Evolutionary conservation across 2,329 filamentous ascomycete species (phyloP).

Genomic region (Fonsecaea multimorphosa): DNA sequence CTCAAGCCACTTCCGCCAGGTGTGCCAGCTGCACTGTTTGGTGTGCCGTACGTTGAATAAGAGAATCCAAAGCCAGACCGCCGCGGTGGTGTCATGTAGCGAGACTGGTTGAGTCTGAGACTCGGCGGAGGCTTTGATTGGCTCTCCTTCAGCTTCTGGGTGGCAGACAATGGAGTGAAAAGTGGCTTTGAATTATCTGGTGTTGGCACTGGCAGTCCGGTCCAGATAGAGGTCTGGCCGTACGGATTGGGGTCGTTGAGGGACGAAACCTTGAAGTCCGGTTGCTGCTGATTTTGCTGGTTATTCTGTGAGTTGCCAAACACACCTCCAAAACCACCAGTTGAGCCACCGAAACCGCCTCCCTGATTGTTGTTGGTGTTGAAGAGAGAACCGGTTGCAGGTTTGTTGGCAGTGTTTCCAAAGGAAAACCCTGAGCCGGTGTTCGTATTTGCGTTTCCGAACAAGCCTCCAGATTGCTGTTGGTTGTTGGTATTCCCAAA

Average conservation of each 20-base stretch:
- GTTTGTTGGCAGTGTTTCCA: slow-evolving; percentile 48
- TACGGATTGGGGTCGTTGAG: slow-evolving; percentile 86
- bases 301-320: slow-evolving; percentile 62
- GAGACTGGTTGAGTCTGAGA: slow-evolving; percentile 67
- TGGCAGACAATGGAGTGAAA: slow-evolving; percentile 82
- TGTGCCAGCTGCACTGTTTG: slow-evolving; percentile 72
- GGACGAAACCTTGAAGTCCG: slow-evolving; percentile 73
- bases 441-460: slow-evolving; percentile 37
- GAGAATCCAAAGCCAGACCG: slow-evolving; percentile 84
- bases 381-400: slow-evolving; percentile 64
- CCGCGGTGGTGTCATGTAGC: slow-evolving; percentile 83
- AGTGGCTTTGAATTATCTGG: slow-evolving; percentile 80
- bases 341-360: slow-evolving; percentile 50
- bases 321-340: slow-evolving; percentile 50
- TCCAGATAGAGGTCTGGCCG: slow-evolving; percentile 85
- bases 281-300: slow-evolving; percentile 59
- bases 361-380: slow-evolving; percentile 50
- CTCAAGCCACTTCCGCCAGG: slow-evolving; percentile 59
- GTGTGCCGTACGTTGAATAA: slow-evolving; percentile 89
- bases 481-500: slow-evolving; percentile 48
- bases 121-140: slow-evolving; percentile 51
- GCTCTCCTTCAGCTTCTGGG: slow-evolving; percentile 76
- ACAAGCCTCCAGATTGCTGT: slow-evolving; percentile 42
- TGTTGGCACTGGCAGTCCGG: slow-evolving; percentile 68
- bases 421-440: slow-evolving; percentile 57